A percentile compares a stretch with the other conserved stretches of the same genome.
These are phyloP conservation scores for Pisolithus marmoratus DNA, from an alignment of 768 basidiomycete genomes.

Conservation along the genomic window DNA sequence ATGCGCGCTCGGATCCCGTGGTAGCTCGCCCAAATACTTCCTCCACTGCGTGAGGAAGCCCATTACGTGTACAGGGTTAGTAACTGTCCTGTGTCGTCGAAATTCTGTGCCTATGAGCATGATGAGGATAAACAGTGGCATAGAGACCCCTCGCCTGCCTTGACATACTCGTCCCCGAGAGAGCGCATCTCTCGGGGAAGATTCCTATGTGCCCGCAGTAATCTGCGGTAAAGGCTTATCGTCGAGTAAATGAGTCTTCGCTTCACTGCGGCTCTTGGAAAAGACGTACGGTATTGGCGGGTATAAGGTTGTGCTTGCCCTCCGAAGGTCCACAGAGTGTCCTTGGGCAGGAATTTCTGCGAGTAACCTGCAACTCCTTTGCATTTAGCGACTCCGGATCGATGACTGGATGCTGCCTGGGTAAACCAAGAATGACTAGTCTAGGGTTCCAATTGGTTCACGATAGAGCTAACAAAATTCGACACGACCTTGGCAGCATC, in stretches of 20 bases:
- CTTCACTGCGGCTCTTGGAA: neutral
- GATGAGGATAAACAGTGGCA: neutral
- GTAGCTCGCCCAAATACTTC: constrained; percentile 74
- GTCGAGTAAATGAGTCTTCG: neutral
- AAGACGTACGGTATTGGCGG: constrained; percentile 76
- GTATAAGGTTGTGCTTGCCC: constrained; percentile 63
- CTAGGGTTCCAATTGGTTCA: no score
- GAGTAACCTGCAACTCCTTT: constrained; percentile 16
- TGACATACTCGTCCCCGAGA: constrained; percentile 82
- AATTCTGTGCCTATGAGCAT: constrained; percentile 55
- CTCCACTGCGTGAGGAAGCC: constrained; percentile 97
- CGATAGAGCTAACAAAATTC: no score
- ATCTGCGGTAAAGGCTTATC: constrained; percentile 68
- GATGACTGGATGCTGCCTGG: no score
- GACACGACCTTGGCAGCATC: no score
- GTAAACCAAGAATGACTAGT: no score
- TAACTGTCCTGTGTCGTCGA: constrained; percentile 67
- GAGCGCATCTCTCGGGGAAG: constrained; percentile 77
- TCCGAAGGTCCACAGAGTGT: constrained; percentile 48
- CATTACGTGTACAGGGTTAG: constrained; percentile 88
- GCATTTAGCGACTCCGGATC: constrained; percentile 7
- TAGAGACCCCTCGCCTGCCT: constrained; percentile 48
- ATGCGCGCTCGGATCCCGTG: constrained; percentile 34
- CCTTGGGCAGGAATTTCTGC: constrained; percentile 44
- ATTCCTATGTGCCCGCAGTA: constrained; percentile 72